Evolutionary conservation across 192 early-diverging fungal species (phyloP).

Genomic region (Chytriomyces confervae): DNA sequence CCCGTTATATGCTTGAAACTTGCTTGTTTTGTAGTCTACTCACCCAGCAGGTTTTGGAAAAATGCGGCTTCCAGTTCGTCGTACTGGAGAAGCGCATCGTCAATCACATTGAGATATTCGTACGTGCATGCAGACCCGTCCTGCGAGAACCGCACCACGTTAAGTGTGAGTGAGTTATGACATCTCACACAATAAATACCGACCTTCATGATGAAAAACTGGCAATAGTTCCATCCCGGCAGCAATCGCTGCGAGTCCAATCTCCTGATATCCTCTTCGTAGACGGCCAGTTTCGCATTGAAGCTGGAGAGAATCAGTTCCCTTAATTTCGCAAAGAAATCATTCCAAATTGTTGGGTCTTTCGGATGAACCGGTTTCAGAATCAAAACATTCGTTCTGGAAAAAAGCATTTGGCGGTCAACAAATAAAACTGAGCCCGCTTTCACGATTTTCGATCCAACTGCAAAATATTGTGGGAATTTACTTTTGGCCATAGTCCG

Average conservation of each 20-base stretch:
- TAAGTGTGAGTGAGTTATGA: background rate
- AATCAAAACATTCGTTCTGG: conserved; percentile 10
- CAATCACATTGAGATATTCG: conserved; percentile 84
- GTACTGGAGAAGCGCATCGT: conserved; percentile 91
- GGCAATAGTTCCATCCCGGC: conserved; percentile 99
- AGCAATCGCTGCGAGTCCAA: conserved; percentile 91
- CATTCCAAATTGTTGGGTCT: conserved; percentile 71
- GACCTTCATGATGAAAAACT: conserved; percentile 93
- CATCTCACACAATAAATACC: background rate
- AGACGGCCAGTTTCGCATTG: conserved; percentile 77
- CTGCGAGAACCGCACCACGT: conserved; percentile 35
- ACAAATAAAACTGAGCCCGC: background rate
- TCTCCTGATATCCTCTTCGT: conserved; percentile 87
- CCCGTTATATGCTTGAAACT: background rate
- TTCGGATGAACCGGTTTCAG: conserved; percentile 40
- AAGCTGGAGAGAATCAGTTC: conserved; percentile 76
- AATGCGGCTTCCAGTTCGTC: conserved; percentile 97
- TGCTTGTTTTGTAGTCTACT: background rate
- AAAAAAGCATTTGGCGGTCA: background rate
- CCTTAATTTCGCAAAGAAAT: conserved; percentile 73
- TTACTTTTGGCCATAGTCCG: conserved; percentile 67
- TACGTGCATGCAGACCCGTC: conserved; percentile 85
- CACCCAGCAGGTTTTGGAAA: conserved; percentile 85
- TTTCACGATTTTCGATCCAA: background rate
- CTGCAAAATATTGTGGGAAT: background rate